Percentiles rank a stretch among this genome's conserved stretches.
phyloP scores from a whole-genome alignment of 345 rosid species.

The Brassica rapa region DNA sequence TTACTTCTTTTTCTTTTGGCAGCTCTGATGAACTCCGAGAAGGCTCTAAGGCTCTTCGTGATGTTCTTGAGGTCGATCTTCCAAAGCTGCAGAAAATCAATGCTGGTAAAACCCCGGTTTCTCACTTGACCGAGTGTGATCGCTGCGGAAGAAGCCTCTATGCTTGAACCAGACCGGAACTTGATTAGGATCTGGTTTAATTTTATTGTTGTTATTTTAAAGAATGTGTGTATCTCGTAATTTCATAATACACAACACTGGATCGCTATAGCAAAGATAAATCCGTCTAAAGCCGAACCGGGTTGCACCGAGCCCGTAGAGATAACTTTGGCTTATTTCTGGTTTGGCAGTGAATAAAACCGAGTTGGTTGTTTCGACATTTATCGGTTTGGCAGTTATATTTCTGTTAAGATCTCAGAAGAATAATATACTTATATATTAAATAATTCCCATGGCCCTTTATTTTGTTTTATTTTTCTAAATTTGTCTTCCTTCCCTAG shows the following conservation, averaged over 20 bases:
- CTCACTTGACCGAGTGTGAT: conserved; percentile 55
- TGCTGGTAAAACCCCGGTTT: conserved; percentile 44
- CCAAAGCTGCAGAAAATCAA: conserved; percentile 55
- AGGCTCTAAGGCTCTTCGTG: conserved; percentile 67
- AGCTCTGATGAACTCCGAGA: conserved; percentile 77
- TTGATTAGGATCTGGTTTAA: conserved; percentile 9
- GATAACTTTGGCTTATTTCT: conserved; percentile 2
- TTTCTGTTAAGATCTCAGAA: background rate
- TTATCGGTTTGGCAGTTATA: conserved; percentile 6
- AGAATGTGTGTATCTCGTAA: background rate
- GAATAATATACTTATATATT: too few species aligned
- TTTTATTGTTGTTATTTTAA: background rate
- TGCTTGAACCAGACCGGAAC: conserved; percentile 30
- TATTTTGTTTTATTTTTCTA: background rate
- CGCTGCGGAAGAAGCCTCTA: conserved; percentile 76
- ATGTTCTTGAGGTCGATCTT: conserved; percentile 77
- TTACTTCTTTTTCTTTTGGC: conserved; percentile 10
- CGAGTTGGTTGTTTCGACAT: conserved; percentile 1
- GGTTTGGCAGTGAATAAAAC: conserved; percentile 14
- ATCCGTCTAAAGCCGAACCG: conserved; percentile 4
- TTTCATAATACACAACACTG: conserved; percentile 1
- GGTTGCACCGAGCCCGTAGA: conserved; percentile 16
- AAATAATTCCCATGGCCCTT: too few species aligned
- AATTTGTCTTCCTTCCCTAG: background rate
- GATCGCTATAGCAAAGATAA: background rate